A percentile compares a stretch with the other conserved stretches of the same genome.
Conservation (phyloP, 805 yeast genomes). For the Scheffersomyces lignosus region DNA sequence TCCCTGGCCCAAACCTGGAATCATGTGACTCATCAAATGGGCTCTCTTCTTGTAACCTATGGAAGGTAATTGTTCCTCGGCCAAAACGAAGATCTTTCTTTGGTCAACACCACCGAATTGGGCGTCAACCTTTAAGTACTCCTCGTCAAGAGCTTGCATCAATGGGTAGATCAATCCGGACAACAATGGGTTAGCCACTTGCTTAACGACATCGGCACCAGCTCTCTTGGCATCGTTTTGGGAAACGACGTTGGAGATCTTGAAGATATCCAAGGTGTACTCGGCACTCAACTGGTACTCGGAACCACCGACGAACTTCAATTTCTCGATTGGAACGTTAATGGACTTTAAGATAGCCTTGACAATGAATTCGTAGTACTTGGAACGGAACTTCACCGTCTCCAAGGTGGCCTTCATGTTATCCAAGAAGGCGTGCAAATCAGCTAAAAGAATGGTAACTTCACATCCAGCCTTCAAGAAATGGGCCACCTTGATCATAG, state of each 20-base stretch:
- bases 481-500: slow-evolving; percentile 95
- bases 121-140: slow-evolving; percentile 81
- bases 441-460: slow-evolving; percentile 89
- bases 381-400: slow-evolving; percentile 83
- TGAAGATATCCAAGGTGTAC: slow-evolving; percentile 88
- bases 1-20: slow-evolving; percentile 95
- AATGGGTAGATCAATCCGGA: slow-evolving; percentile 95
- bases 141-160: slow-evolving; percentile 98
- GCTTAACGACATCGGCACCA: slow-evolving; percentile 99
- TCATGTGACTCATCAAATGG: slow-evolving; percentile 98
- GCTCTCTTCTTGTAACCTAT: slow-evolving; percentile 97
- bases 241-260: slow-evolving; percentile 77
- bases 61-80: slow-evolving; percentile 87
- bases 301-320: slow-evolving; percentile 82
- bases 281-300: slow-evolving; percentile 79
- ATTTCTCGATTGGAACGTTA: slow-evolving; percentile 88
- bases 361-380: slow-evolving; percentile 80
- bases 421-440: slow-evolving; percentile 93
- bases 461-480: slow-evolving; percentile 95
- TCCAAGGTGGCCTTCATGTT: slow-evolving; percentile 98
- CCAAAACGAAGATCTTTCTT: slow-evolving; percentile 94
- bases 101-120: slow-evolving; percentile 99
- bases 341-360: slow-evolving; percentile 84
- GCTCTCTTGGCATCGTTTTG: slow-evolving; percentile 98
- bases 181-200: slow-evolving; percentile 89